These are phyloP conservation scores for Aspergillus sclerotioniger DNA, from an alignment of 495 filamentous ascomycete species.

Conservation along the genomic window DNA sequence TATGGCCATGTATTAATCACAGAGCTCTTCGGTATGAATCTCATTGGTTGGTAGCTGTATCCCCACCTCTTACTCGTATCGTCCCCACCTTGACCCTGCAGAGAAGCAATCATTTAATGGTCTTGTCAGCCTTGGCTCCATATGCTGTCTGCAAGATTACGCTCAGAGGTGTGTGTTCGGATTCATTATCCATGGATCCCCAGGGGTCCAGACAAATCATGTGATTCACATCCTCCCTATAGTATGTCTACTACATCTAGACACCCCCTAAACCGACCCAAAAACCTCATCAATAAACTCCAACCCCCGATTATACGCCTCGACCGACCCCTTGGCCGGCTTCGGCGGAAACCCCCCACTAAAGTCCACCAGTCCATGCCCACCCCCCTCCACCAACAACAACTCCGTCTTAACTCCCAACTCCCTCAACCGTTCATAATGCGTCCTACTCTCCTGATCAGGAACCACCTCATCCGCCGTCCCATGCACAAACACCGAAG, in stretches of 20 bases:
- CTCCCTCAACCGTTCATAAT: slow-evolving; percentile 16
- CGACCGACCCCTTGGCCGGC: slow-evolving; percentile 7
- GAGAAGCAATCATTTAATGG: too few species aligned
- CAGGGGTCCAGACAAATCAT: too few species aligned
- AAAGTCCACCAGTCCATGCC: slow-evolving; percentile 19
- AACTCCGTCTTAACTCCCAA: slow-evolving; percentile 18
- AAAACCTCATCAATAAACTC: slow-evolving; percentile 17
- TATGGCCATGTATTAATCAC: too few species aligned
- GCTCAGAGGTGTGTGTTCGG: too few species aligned
- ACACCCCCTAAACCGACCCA: not conserved
- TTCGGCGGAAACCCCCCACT: slow-evolving; percentile 1
- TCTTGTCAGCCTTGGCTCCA: too few species aligned
- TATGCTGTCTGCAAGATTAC: too few species aligned
- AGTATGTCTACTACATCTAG: not conserved
- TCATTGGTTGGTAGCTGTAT: too few species aligned
- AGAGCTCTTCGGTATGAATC: too few species aligned
- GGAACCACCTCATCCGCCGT: slow-evolving; percentile 28
- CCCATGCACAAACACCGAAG: slow-evolving; percentile 34
- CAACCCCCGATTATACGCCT: slow-evolving; percentile 16
- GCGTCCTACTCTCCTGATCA: slow-evolving; percentile 22
- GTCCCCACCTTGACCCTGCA: too few species aligned
- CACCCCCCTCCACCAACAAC: slow-evolving; percentile 15
- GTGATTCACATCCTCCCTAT: not conserved
- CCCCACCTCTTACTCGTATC: too few species aligned
- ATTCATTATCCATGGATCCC: too few species aligned